Evolutionary conservation across 1,139 yeast species (phyloP).

Genomic region (Pneumocystis sp.): DNA sequence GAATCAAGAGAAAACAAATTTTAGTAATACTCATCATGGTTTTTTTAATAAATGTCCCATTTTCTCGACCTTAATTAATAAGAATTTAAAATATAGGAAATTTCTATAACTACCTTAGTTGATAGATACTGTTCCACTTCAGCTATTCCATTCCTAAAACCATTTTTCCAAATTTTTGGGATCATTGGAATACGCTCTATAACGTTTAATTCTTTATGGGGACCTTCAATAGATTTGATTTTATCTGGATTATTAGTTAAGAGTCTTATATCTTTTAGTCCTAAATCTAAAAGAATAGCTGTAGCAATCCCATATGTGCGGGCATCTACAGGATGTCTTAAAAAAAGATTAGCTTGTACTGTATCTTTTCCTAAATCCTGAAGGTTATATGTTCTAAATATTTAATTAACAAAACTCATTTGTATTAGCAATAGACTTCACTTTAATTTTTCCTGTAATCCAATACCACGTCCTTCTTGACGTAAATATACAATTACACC

Average conservation of each 20-base stretch:
- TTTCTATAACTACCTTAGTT: conserved; percentile 44
- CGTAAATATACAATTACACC: conserved; percentile 93
- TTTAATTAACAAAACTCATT: background rate
- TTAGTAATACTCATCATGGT: background rate
- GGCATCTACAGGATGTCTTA: conserved; percentile 94
- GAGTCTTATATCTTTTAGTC: conserved; percentile 53
- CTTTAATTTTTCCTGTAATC: conserved; percentile 87
- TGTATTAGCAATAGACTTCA: background rate
- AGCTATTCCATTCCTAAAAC: conserved; percentile 57
- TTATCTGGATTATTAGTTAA: conserved; percentile 95
- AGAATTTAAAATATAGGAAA: background rate
- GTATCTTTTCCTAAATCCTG: conserved; percentile 98
- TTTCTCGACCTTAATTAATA: conserved; percentile 35
- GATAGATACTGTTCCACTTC: conserved; percentile 88
- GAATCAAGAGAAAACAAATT: background rate
- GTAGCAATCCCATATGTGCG: conserved; percentile 88
- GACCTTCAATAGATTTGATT: conserved; percentile 84
- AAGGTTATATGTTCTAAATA: conserved; percentile 58
- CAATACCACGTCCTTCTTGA: conserved; percentile 98
- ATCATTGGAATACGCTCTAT: conserved; percentile 89
- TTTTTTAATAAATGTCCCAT: conserved; percentile 82
- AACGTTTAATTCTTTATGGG: conserved; percentile 52
- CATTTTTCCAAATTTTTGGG: conserved; percentile 75
- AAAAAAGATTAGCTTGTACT: conserved; percentile 81
- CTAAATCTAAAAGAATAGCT: conserved; percentile 75